These are phyloP conservation scores for Sporothrix brunneoviolacea DNA, from an alignment of 2,329 filamentous ascomycete genomes.

Conservation along the genomic window DNA sequence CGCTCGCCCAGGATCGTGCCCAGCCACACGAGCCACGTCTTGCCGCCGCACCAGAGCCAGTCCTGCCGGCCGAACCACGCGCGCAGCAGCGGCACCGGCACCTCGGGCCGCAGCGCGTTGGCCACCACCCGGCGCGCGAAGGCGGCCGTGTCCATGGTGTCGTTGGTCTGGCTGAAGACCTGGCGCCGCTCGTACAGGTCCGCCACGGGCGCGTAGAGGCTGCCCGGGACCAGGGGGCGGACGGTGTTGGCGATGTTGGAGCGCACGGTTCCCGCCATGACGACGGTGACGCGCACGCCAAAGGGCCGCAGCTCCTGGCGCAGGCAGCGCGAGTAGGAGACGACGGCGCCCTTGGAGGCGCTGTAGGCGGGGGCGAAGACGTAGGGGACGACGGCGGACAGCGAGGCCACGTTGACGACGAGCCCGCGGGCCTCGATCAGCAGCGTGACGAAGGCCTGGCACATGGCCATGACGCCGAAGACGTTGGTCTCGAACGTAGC, in stretches of 20 bases:
- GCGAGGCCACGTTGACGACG: constrained; percentile 49
- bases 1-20: constrained; percentile 39
- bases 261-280: constrained; percentile 47
- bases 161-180: constrained; percentile 41
- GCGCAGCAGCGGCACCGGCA: constrained; percentile 26
- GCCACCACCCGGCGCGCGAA: constrained; percentile 39
- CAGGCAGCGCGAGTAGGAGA: constrained; percentile 45
- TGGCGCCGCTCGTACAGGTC: constrained; percentile 41
- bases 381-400: constrained; percentile 44
- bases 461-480: constrained; percentile 51
- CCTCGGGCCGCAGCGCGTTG: constrained; percentile 33
- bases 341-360: constrained; percentile 49
- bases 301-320: constrained; percentile 49
- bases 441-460: constrained; percentile 41
- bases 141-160: constrained; percentile 36
- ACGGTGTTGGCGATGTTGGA: constrained; percentile 42
- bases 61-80: constrained; percentile 34
- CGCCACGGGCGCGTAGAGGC: constrained; percentile 40
- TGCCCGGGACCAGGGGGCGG: constrained; percentile 36
- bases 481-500: constrained; percentile 51
- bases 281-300: constrained; percentile 50
- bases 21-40: constrained; percentile 30
- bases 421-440: constrained; percentile 45
- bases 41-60: constrained; percentile 37
- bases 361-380: constrained; percentile 48